Evolutionary conservation across 2,329 filamentous ascomycete species (phyloP), one percentile per base, ranked within the genome.

Genomic region (Colletotrichum abscissum): DNA sequence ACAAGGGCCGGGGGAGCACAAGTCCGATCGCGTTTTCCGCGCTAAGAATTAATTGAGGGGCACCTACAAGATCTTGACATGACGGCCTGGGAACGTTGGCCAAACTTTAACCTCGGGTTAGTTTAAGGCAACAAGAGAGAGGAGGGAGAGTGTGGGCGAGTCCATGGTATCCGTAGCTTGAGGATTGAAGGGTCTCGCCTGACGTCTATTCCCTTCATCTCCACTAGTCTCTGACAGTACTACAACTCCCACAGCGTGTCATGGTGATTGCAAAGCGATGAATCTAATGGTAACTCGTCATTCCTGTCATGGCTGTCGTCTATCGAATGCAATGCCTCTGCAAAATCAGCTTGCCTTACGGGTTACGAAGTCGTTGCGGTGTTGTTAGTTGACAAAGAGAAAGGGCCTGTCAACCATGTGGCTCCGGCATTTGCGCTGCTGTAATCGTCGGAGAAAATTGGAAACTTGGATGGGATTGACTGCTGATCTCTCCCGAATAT

Each of bases 381-480:
- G 16, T 33, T 30, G 6, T 19, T 30, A 28, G 33, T 33, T 28
- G 52, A 30, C 30, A 52, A 64, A 56, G 28, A 16, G 46, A 14
- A n/a, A 26, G n/a, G 49, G 28, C 8, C 30, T 55, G 22, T 12
- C 22, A 33, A 42, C 9, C 22, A 55, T 70, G 26, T 38, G 46
- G 63, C 57, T 58, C 46, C 28, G 60, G 66, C 33, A 65, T 65
- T 65, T 35, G 30, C 16, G 28, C 38, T 30, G 46, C n/a, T 16
- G 26, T 52, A 63, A 33, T 63, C 26, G 55, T 73, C 60, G 67
- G 59, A 70, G 67, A 70, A 73, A 72, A 64, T 16, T 42, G 35
- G 55, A 54, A 35, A 59, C 26, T 46, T 19, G 28, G 58, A 22
- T 24, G 26, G 46, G 64, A 63, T 64, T 64, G 52, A 54, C 70